These are phyloP conservation scores for Tylopilus balloui DNA, from an alignment of 768 basidiomycete species.

Conservation along the genomic window DNA sequence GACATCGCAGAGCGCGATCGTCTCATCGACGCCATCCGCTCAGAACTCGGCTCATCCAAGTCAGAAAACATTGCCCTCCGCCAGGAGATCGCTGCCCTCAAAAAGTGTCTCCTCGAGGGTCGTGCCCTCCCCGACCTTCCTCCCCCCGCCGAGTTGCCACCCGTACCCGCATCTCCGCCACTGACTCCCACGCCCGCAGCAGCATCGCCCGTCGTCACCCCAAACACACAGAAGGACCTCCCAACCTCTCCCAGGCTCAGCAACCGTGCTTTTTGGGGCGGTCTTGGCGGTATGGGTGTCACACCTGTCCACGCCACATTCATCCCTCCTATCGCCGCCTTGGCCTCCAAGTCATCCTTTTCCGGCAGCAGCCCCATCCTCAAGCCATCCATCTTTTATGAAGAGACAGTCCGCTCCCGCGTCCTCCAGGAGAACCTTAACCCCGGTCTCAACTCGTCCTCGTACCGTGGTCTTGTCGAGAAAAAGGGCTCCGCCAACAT, in stretches of 20 bases:
- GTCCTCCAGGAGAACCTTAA: constrained; percentile 25
- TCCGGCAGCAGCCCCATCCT: constrained; percentile 28
- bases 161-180: constrained; percentile 42
- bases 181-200: constrained; percentile 17
- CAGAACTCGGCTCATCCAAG: constrained; percentile 73
- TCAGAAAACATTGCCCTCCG: constrained; percentile 82
- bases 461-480: constrained; percentile 24
- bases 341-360: constrained; percentile 25
- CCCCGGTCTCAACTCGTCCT: constrained; percentile 22
- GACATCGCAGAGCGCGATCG: constrained; percentile 91
- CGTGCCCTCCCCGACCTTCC: constrained; percentile 48
- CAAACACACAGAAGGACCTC: constrained; percentile 77
- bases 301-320: constrained; percentile 84
- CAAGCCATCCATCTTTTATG: constrained; percentile 30
- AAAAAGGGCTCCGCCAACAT: constrained; percentile 30
- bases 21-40: constrained; percentile 81
- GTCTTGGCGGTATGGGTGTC: constrained; percentile 60
- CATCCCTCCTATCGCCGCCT: constrained; percentile 59
- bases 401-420: constrained; percentile 24
- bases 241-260: constrained; percentile 56
- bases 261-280: constrained; percentile 73
- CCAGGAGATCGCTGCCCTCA: constrained; percentile 70
- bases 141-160: constrained; percentile 40
- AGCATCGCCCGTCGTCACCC: constrained; percentile 41
- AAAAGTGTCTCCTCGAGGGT: constrained; percentile 68